A percentile compares a stretch with the other conserved stretches of the same genome.
These are phyloP conservation scores for Candida fluviatilis DNA, from an alignment of 805 yeast species.

Conservation along the genomic window DNA sequence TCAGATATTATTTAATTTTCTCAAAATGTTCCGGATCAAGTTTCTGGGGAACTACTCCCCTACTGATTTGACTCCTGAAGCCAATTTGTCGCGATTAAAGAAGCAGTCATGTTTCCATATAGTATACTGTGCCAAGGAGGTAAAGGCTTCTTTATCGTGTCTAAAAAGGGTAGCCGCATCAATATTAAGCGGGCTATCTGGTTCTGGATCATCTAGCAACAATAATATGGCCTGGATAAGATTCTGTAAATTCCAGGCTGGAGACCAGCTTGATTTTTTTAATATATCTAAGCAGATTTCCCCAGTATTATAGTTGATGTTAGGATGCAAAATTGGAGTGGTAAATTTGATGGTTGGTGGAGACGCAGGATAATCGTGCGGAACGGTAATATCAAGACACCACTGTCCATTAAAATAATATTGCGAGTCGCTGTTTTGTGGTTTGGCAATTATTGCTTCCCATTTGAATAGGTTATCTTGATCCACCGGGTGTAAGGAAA, in stretches of 20 bases:
- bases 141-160: constrained; percentile 35
- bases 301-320: constrained; percentile 45
- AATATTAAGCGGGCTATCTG: constrained; percentile 66
- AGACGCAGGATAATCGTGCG: constrained; percentile 48
- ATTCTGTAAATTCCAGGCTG: constrained; percentile 64
- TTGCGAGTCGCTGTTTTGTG: constrained; percentile 39
- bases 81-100: constrained; percentile 2
- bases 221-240: constrained; percentile 54
- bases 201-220: constrained; percentile 61
- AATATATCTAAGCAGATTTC: constrained; percentile 70
- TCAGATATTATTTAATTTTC: too few species aligned
- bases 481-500: constrained; percentile 37
- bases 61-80: not conserved
- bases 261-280: constrained; percentile 58
- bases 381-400: constrained; percentile 43
- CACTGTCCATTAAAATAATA: constrained; percentile 51
- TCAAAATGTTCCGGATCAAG: too few species aligned
- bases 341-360: constrained; percentile 56
- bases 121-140: constrained; percentile 35
- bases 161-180: constrained; percentile 63
- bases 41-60: too few species aligned
- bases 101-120: constrained; percentile 38
- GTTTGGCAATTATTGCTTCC: constrained; percentile 50
- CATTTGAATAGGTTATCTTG: constrained; percentile 47
- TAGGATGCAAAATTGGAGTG: constrained; percentile 41